These are phyloP conservation scores for Triticum aestivum DNA, from an alignment of 176 grass and related monocot genomes.

Conservation along the genomic window IWGSC_CS_RefSeq_v2.1 NC_057802.1:126787006-126787505, in stretches of 20 bases:
- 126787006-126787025: background rate
- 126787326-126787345: background rate
- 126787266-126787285: background rate
- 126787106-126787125: background rate
- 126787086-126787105: background rate
- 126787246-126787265: background rate
- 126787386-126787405: conserved; percentile 91
- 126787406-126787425: conserved; percentile 89
- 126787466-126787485: background rate
- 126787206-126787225: background rate
- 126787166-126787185: background rate
- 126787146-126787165: background rate
- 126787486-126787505: conserved; percentile 25
- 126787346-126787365: background rate
- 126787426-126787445: conserved; percentile 70
- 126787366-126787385: conserved; percentile 87
- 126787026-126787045: background rate
- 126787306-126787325: background rate
- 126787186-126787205: background rate
- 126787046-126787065: background rate
- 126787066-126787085: conserved; percentile 18
- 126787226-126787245: background rate
- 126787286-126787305: background rate
- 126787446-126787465: conserved; percentile 55
- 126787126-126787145: background rate